A percentile compares a stretch with the other conserved stretches of the same genome.
phyloP scores from a whole-genome alignment of 495 filamentous ascomycete genomes.

The Thozetella sp. region DNA sequence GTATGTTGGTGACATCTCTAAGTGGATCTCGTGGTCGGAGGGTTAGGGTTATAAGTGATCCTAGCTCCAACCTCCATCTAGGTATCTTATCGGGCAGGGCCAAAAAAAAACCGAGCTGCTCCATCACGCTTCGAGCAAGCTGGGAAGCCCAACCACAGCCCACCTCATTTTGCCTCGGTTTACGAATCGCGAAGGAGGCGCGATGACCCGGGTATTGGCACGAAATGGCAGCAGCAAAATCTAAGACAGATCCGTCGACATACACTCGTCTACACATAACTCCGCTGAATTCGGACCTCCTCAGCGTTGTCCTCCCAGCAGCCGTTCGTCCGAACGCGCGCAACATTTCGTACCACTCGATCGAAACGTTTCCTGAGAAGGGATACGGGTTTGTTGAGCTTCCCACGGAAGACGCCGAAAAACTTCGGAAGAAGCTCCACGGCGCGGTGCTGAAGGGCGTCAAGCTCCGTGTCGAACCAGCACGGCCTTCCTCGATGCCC shows the following conservation, averaged over 20 bases:
- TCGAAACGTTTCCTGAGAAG: conserved; percentile 87
- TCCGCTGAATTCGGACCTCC: conserved; percentile 73
- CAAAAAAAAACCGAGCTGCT: too few relatives aligned
- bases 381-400: conserved; percentile 88
- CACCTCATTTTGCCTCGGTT: too few relatives aligned
- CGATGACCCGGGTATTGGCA: background rate
- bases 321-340: conserved; percentile 65
- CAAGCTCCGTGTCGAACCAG: conserved; percentile 82
- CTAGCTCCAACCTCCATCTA: too few relatives aligned
- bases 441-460: conserved; percentile 81
- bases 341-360: conserved; percentile 79
- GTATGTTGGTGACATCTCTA: too few relatives aligned
- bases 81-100: too few relatives aligned
- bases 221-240: conserved; percentile 3
- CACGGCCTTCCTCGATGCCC: conserved; percentile 54
- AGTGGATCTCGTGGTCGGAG: too few relatives aligned
- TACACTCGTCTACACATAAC: conserved; percentile 81
- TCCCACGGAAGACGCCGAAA: conserved; percentile 78
- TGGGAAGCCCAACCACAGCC: too few relatives aligned
- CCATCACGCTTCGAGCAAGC: too few relatives aligned
- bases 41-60: too few relatives aligned
- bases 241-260: conserved; percentile 11
- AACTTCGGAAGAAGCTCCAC: conserved; percentile 90
- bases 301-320: conserved; percentile 67
- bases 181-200: too few relatives aligned